phyloP scores from a whole-genome alignment of 805 yeast species.

The Saccharomyces jurei region DNA sequence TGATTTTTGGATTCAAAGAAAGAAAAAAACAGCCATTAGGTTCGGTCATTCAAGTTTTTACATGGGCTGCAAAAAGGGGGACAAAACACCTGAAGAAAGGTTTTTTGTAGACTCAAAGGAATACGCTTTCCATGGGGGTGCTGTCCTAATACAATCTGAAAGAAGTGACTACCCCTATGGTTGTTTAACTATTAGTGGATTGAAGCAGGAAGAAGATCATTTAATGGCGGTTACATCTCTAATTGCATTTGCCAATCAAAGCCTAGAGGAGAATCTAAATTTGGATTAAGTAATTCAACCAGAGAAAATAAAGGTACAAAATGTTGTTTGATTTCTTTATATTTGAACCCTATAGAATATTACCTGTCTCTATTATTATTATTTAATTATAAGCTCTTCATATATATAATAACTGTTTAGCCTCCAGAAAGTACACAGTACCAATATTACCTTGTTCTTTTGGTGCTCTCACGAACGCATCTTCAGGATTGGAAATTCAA shows the following conservation, averaged over 20 bases:
- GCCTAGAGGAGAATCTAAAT: slow-evolving; percentile 9
- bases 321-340: background rate
- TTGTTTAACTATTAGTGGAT: slow-evolving; percentile 47
- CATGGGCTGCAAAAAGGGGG: slow-evolving; percentile 38
- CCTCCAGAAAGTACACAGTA: background rate
- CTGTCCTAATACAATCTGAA: slow-evolving; percentile 39
- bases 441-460: background rate
- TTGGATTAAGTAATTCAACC: slow-evolving; percentile 8
- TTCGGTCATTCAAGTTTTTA: slow-evolving; percentile 41
- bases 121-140: slow-evolving; percentile 51
- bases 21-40: slow-evolving; percentile 41
- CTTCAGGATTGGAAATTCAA: background rate
- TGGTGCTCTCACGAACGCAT: background rate
- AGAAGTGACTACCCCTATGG: slow-evolving; percentile 35
- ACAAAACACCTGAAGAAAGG: slow-evolving; percentile 33
- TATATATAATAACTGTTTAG: background rate
- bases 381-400: background rate
- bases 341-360: background rate
- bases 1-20: slow-evolving; percentile 46
- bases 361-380: background rate
- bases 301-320: background rate
- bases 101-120: slow-evolving; percentile 35
- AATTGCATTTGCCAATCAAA: slow-evolving; percentile 10
- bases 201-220: slow-evolving; percentile 50
- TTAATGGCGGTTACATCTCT: slow-evolving; percentile 32